Base-by-base conservation (phyloP, 2,329 filamentous ascomycete genomes). In the Aspergillus ibericus region DNA sequence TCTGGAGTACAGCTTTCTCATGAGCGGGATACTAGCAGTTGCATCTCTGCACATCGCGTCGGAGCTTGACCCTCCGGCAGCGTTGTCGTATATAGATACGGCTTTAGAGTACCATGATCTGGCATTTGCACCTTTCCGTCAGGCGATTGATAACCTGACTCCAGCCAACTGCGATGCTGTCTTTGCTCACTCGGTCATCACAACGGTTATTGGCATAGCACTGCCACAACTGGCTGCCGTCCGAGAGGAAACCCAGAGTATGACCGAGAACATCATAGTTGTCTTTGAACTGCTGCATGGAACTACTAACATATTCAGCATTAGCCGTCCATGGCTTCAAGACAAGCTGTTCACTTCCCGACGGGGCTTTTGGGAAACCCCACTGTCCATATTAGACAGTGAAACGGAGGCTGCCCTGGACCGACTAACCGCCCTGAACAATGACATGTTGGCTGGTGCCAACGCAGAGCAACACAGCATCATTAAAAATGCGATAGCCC, bases 271-370 rank as follows among this genome's bases (percentile, higher is more conserved):
- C 49, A 71, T 75, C 8, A 61, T 72, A 5, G 67, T 72, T 6
- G 68, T 74, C 2, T 73, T 74, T 40, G 72, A 75, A 36, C 66
- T 76, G 7, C 62, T 76, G 7, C 72, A 74, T 50, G 74, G 74
- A 0, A 68, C 73, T 29, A 70, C 63, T 27, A 75, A 75, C 4
- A 76, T 76, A 20, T 66, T 70, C 32, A 60, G 54, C 2, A 71
- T 74, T 34, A 70, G 69, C 18, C 63, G 64, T 15, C 61, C 69
- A 1, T 75, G 72, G 61, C 78, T 85, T 62, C 81, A 84, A 63
- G 77, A 80, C 15, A 82, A 80, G 73, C 71, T 84, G 1, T 85
- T 83, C 67, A 79, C 74, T 22, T 74, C 74, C 3, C 78, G 75
- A 38, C 65, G 66, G 0, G 69, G 71, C 18, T 80, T 61, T 81